Evolutionary conservation across 805 yeast species (phyloP).

Genomic region (Metschnikowia bowlesiae): DNA sequence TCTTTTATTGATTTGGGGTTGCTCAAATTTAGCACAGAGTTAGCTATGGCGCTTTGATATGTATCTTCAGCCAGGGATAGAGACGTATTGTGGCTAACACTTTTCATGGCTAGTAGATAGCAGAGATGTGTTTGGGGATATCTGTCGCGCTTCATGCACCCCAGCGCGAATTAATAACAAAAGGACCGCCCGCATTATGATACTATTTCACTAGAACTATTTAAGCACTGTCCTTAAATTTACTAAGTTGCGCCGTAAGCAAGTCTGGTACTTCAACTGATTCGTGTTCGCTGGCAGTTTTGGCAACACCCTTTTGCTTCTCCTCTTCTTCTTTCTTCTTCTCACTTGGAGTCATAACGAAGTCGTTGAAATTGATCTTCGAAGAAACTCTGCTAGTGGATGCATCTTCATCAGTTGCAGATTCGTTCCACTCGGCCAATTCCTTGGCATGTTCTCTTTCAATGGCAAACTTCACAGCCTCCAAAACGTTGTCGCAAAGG

Average conservation of each 20-base stretch:
- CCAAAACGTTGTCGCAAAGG: constrained; percentile 67
- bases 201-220: background rate
- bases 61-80: constrained; percentile 9
- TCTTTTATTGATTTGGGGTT: constrained; percentile 20
- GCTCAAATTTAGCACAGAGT: constrained; percentile 5
- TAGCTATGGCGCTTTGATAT: constrained; percentile 6
- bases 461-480: constrained; percentile 78
- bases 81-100: constrained; percentile 3
- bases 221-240: constrained; percentile 25
- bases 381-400: constrained; percentile 22
- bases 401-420: constrained; percentile 28
- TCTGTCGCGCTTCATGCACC: background rate
- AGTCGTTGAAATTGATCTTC: constrained; percentile 41
- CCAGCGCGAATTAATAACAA: background rate
- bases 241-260: constrained; percentile 40
- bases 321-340: constrained; percentile 19
- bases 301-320: constrained; percentile 10
- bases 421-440: constrained; percentile 67
- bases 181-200: background rate
- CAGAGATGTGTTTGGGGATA: background rate
- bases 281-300: constrained; percentile 35
- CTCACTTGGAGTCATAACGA: constrained; percentile 42
- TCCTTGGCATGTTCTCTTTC: constrained; percentile 75
- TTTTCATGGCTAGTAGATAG: background rate
- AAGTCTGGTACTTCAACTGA: constrained; percentile 48